These are phyloP conservation scores for Alternaria gansuensis DNA, from an alignment of 2,329 filamentous ascomycete genomes.

Conservation along the genomic window DNA sequence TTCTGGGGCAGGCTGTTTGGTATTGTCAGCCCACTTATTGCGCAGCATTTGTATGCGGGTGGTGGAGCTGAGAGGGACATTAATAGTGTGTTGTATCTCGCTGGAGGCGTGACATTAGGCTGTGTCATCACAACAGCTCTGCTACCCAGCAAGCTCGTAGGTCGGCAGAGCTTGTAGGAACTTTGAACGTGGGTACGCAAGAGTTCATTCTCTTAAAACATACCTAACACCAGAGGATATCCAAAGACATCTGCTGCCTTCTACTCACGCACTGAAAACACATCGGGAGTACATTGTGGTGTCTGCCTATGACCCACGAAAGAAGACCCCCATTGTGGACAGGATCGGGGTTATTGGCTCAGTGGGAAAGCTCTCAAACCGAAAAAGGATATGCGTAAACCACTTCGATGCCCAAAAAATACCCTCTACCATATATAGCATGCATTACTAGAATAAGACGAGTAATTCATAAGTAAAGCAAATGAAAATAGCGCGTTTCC, in stretches of 20 bases:
- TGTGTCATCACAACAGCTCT: slow-evolving; percentile 63
- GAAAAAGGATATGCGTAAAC: neutral
- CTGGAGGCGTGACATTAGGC: slow-evolving; percentile 63
- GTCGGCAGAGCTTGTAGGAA: slow-evolving; percentile 26
- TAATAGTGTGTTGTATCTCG: slow-evolving; percentile 65
- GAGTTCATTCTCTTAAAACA: neutral
- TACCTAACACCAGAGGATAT: too few species aligned
- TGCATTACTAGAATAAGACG: neutral
- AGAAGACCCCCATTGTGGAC: too few species aligned
- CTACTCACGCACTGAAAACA: too few species aligned
- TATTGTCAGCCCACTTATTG: slow-evolving; percentile 66
- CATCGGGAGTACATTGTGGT: too few species aligned
- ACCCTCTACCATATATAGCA: slow-evolving; percentile 9
- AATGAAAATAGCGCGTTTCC: neutral
- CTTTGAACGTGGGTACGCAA: neutral
- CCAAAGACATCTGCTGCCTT: too few species aligned
- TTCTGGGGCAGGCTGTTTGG: slow-evolving; percentile 68
- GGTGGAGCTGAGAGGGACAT: slow-evolving; percentile 49
- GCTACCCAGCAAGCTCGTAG: slow-evolving; percentile 55
- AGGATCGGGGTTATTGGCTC: neutral
- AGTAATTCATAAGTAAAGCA: neutral
- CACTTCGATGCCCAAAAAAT: slow-evolving; percentile 3
- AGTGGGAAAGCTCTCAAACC: neutral
- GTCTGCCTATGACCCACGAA: too few species aligned
- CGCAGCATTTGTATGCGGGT: slow-evolving; percentile 55